phyloP scores from a whole-genome alignment of 177 flowering plant species.

The Vitis hybrid region DNA sequence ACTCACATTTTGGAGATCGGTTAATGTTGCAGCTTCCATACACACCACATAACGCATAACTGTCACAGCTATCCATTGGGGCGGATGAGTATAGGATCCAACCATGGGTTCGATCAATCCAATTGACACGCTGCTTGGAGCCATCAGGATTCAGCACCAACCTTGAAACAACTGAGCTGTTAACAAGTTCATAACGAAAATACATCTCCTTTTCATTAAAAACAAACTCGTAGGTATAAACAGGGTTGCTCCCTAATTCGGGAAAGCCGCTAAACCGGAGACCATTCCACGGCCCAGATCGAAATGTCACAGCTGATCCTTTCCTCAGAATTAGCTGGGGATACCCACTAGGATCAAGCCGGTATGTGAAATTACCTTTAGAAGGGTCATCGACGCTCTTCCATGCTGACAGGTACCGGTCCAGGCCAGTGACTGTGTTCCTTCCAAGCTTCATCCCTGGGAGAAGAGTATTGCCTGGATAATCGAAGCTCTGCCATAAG shows the following conservation, averaged over 20 bases:
- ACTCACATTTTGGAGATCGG: no score
- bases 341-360: constrained; percentile 1
- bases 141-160: constrained; percentile 12
- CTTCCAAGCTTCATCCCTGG: no score
- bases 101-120: constrained; percentile 15
- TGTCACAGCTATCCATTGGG: constrained; percentile 9
- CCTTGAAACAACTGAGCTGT: constrained; percentile 13
- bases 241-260: background rate
- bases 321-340: background rate
- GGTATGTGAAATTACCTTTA: no score
- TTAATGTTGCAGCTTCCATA: no score
- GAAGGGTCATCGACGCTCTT: no score
- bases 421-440: no score
- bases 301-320: background rate
- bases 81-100: constrained; percentile 4
- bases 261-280: background rate
- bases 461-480: no score
- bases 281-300: constrained; percentile 4
- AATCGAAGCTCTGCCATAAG: no score
- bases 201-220: background rate
- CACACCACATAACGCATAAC: no score
- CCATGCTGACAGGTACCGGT: no score
- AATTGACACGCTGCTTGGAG: constrained; percentile 5
- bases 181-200: background rate
- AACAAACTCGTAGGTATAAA: background rate